phyloP scores from a whole-genome alignment of 2,329 filamentous ascomycete genomes.

The Tolypocladium album region DNA sequence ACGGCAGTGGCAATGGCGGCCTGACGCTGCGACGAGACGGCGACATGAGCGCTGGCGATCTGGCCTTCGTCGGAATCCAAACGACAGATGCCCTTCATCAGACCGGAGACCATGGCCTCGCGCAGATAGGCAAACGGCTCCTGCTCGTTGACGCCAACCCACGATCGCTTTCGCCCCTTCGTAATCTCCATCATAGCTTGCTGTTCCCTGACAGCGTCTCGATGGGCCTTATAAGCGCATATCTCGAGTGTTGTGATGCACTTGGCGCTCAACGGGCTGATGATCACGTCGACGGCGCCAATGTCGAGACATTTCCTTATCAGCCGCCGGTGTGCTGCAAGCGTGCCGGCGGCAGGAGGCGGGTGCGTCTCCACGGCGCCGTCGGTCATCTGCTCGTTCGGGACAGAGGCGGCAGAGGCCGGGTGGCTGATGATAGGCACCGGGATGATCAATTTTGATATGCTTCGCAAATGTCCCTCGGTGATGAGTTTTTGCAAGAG shows the following conservation, averaged over 20 bases:
- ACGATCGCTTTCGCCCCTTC: conserved; percentile 73
- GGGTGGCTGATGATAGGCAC: conserved; percentile 40
- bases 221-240: conserved; percentile 74
- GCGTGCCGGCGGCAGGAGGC: conserved; percentile 13
- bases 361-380: conserved; percentile 24
- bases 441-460: conserved; percentile 45
- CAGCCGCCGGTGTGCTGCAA: conserved; percentile 24
- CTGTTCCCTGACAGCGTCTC: conserved; percentile 64
- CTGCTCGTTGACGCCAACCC: conserved; percentile 79
- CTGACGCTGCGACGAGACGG: conserved; percentile 55
- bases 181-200: conserved; percentile 61
- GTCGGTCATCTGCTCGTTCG: conserved; percentile 23
- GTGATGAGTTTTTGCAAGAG: conserved; percentile 47
- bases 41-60: conserved; percentile 54
- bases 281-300: conserved; percentile 77
- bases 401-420: conserved; percentile 12
- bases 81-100: conserved; percentile 85
- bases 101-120: conserved; percentile 84
- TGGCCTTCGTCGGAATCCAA: conserved; percentile 51
- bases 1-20: conserved; percentile 57
- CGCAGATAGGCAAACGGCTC: conserved; percentile 82
- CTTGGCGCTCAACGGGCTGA: conserved; percentile 64
- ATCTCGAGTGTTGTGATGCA: conserved; percentile 67
- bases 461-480: conserved; percentile 44
- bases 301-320: conserved; percentile 70